These are phyloP conservation scores for Backusella sp. DNA, from an alignment of 192 early-diverging fungal species.

Conservation along the genomic window DNA sequence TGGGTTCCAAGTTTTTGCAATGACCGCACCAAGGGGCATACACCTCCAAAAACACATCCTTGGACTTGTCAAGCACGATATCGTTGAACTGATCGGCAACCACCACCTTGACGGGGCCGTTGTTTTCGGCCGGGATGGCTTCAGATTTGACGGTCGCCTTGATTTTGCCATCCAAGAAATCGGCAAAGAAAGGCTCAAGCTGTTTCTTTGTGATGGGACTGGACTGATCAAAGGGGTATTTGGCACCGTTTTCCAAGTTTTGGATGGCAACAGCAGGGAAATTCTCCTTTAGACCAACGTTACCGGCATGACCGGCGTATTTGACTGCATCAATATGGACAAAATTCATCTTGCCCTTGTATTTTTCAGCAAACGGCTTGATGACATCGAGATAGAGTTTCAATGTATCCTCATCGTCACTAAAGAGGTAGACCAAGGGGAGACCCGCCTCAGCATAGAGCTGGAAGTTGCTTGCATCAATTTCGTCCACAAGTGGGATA, in stretches of 20 bases:
- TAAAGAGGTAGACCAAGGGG: constrained; percentile 91
- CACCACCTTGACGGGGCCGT: constrained; percentile 87
- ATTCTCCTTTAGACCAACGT: constrained; percentile 83
- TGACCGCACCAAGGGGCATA: constrained; percentile 91
- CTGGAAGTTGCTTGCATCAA: constrained; percentile 86
- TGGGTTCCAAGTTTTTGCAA: constrained; percentile 73
- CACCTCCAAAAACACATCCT: constrained; percentile 93
- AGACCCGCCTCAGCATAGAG: constrained; percentile 84
- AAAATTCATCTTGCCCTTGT: constrained; percentile 88
- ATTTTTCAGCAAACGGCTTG: constrained; percentile 75
- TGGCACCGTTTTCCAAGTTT: constrained; percentile 65
- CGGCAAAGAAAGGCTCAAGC: constrained; percentile 61
- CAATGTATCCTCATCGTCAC: constrained; percentile 51
- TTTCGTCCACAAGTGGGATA: constrained; percentile 86
- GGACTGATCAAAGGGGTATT: constrained; percentile 84
- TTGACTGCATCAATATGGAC: constrained; percentile 88
- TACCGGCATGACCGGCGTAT: constrained; percentile 84
- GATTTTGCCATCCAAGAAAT: constrained; percentile 66
- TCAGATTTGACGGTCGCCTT: constrained; percentile 82
- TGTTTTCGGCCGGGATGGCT: constrained; percentile 76
- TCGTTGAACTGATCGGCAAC: constrained; percentile 82
- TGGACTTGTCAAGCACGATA: constrained; percentile 78
- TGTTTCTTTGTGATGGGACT: constrained; percentile 58
- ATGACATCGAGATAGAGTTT: constrained; percentile 53
- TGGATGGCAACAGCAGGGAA: constrained; percentile 96